Conservation (phyloP, 345 rosid genomes). For the Arabidopsis suecica region DNA sequence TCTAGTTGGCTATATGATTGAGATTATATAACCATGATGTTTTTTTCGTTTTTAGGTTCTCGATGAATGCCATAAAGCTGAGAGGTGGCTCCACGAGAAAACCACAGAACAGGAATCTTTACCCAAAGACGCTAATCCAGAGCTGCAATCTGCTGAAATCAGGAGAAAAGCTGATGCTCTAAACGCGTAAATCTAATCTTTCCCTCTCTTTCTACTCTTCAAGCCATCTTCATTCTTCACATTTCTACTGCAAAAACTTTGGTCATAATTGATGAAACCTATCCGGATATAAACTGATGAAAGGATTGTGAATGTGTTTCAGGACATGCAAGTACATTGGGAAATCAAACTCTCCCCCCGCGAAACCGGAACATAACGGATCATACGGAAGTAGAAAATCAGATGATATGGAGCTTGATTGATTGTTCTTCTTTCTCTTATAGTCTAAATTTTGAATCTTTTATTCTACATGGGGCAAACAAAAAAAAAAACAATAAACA, state of each 20-base stretch:
- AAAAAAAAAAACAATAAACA: not conserved
- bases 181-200: constrained; percentile 46
- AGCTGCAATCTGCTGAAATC: constrained; percentile 68
- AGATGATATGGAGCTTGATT: constrained; percentile 47
- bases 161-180: constrained; percentile 60
- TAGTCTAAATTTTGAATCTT: constrained; percentile 16
- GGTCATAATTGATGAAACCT: constrained; percentile 6
- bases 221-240: constrained; percentile 19
- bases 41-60: constrained; percentile 51
- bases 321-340: constrained; percentile 50
- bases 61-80: constrained; percentile 68
- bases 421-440: not conserved
- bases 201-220: constrained; percentile 3
- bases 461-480: not conserved
- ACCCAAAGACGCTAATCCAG: constrained; percentile 58
- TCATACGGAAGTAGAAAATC: constrained; percentile 35
- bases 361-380: constrained; percentile 36
- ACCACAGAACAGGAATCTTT: constrained; percentile 54
- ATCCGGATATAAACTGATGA: constrained; percentile 9
- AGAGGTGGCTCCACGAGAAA: constrained; percentile 74
- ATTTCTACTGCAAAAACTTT: not conserved
- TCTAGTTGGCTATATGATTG: constrained; percentile 13
- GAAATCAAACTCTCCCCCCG: constrained; percentile 44
- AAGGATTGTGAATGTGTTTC: constrained; percentile 34
- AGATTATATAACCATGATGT: not conserved